phyloP scores from a whole-genome alignment of 2,329 filamentous ascomycete genomes.

The Alternaria longipes region DNA sequence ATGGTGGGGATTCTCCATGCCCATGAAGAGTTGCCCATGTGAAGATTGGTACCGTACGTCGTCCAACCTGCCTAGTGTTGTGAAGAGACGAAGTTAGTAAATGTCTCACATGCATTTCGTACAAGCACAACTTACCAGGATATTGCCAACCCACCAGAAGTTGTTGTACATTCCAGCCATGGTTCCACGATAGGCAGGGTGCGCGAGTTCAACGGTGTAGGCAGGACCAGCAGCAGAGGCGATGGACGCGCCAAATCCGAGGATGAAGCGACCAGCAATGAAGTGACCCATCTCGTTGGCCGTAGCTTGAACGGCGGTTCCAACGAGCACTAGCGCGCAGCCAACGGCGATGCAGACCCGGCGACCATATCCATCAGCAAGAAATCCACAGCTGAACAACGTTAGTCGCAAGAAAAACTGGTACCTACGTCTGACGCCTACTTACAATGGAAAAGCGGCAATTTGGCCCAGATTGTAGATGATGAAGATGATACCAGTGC shows the following conservation, averaged over 20 bases:
- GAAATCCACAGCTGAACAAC: constrained; percentile 41
- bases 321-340: constrained; percentile 61
- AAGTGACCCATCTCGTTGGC: constrained; percentile 61
- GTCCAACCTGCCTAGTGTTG: constrained; percentile 58
- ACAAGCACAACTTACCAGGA: constrained; percentile 58
- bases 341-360: constrained; percentile 66
- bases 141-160: constrained; percentile 60
- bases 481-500: constrained; percentile 59
- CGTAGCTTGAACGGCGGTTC: constrained; percentile 62
- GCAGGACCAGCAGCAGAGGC: constrained; percentile 65
- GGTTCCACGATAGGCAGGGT: constrained; percentile 68
- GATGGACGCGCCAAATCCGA: constrained; percentile 62
- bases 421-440: not conserved
- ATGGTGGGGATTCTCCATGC: constrained; percentile 62
- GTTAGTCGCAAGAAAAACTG: not conserved
- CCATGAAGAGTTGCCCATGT: constrained; percentile 53
- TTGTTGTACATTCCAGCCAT: constrained; percentile 67
- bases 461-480: constrained; percentile 62
- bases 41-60: constrained; percentile 52
- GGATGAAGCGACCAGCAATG: constrained; percentile 58
- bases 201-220: constrained; percentile 68
- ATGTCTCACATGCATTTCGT: too few species aligned
- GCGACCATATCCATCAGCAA: constrained; percentile 58
- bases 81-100: too few species aligned
- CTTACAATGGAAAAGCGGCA: constrained; percentile 56